phyloP scores from a whole-genome alignment of 495 filamentous ascomycete genomes.

The Sabuloglossum arenarium region DNA sequence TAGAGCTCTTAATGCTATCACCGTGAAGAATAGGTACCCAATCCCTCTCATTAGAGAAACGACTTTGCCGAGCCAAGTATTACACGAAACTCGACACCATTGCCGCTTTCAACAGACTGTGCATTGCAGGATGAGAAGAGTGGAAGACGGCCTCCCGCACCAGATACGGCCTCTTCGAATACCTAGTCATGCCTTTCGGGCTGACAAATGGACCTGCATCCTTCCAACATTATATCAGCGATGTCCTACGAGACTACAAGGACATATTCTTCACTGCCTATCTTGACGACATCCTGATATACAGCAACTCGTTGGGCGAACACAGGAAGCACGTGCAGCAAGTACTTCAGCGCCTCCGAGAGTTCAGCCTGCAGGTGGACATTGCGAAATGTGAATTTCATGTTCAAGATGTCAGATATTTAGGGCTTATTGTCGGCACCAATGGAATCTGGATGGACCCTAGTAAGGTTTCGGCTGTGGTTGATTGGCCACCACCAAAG shows the following conservation, averaged over 20 bases:
- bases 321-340: slow-evolving; percentile 9
- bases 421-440: slow-evolving; percentile 12
- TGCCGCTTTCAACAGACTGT: slow-evolving; percentile 19
- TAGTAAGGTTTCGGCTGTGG: slow-evolving; percentile 13
- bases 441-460: slow-evolving; percentile 11
- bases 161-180: slow-evolving; percentile 14
- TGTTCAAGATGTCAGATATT: slow-evolving; percentile 8
- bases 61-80: slow-evolving; percentile 7
- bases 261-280: slow-evolving; percentile 15
- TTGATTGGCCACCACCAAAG: slow-evolving; percentile 10
- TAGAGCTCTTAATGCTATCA: slow-evolving; percentile 8
- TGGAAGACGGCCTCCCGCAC: slow-evolving; percentile 20
- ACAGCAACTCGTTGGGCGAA: slow-evolving; percentile 8
- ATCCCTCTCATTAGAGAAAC: slow-evolving; percentile 11
- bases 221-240: slow-evolving; percentile 18
- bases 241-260: slow-evolving; percentile 10
- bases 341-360: slow-evolving; percentile 9
- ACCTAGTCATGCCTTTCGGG: slow-evolving; percentile 12
- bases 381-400: slow-evolving; percentile 18
- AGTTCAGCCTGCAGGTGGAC: slow-evolving; percentile 11
- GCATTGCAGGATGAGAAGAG: slow-evolving; percentile 14
- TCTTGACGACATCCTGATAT: slow-evolving; percentile 20
- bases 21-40: slow-evolving; percentile 11
- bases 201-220: slow-evolving; percentile 10
- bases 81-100: slow-evolving; percentile 16